Percentiles rank a stretch among this genome's conserved stretches.
These are phyloP conservation scores for Gracilariopsis chorda DNA, from an alignment of 23 red algal genomes.

Conservation along the genomic window DNA sequence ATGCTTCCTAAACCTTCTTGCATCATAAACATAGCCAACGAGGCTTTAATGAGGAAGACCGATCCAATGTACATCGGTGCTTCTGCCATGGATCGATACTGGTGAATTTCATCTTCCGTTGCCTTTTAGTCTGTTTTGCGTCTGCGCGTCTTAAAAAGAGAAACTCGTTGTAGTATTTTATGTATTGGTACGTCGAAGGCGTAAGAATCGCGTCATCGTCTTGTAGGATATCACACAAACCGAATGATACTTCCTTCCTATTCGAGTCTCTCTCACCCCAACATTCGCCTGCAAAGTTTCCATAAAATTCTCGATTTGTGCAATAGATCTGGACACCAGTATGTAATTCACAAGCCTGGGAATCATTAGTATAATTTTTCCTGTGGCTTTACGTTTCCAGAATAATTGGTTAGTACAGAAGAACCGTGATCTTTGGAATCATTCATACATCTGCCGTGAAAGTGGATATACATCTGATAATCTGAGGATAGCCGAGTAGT, in stretches of 20 bases:
- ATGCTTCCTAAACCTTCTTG: not conserved
- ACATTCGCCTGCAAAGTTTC: not conserved
- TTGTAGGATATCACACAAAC: not conserved
- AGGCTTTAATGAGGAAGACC: not conserved
- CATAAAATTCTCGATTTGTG: not conserved
- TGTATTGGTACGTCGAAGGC: not conserved
- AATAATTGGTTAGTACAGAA: slow-evolving; percentile 3
- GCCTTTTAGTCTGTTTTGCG: not conserved
- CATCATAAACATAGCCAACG: not conserved
- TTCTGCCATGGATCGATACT: not conserved
- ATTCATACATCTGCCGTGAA: too few species aligned
- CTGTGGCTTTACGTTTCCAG: not conserved
- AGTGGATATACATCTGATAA: too few species aligned
- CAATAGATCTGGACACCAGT: not conserved
- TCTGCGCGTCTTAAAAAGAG: not conserved
- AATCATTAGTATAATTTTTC: not conserved
- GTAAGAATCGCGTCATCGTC: not conserved
- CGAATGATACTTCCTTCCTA: not conserved
- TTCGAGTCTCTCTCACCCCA: not conserved
- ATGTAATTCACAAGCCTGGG: slow-evolving; percentile 9
- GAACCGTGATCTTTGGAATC: too few species aligned
- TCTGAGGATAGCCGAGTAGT: too few species aligned
- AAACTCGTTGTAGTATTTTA: not conserved
- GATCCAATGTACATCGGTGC: slow-evolving; percentile 26
- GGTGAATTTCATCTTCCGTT: not conserved